phyloP scores from a whole-genome alignment of 768 basidiomycete genomes.

The Psilocybe tampanensis region DNA sequence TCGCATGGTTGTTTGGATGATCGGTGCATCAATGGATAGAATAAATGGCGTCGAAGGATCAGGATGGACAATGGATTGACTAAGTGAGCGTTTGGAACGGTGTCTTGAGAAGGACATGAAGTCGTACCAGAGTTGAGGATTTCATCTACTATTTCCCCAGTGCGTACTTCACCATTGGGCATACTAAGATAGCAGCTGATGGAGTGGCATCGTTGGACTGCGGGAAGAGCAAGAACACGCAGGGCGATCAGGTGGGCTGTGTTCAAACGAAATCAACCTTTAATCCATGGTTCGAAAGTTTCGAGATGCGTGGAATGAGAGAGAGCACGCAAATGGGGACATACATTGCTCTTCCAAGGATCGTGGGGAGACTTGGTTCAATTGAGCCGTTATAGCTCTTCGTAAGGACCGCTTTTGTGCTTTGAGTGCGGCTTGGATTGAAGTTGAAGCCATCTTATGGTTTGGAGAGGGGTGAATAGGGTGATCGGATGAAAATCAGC shows the following conservation, averaged over 20 bases:
- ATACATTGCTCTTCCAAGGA: slow-evolving; percentile 66
- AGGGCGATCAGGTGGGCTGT: slow-evolving; percentile 51
- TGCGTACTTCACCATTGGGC: slow-evolving; percentile 72
- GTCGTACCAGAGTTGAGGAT: slow-evolving; percentile 58
- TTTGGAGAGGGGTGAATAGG: background rate
- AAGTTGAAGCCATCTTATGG: background rate
- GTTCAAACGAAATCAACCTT: background rate
- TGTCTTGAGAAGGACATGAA: background rate
- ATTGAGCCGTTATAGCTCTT: slow-evolving; percentile 44
- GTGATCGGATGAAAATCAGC: background rate
- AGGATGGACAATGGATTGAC: background rate
- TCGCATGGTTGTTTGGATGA: background rate
- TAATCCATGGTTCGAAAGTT: background rate
- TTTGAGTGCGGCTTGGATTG: slow-evolving; percentile 28
- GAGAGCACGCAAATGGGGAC: slow-evolving; percentile 3
- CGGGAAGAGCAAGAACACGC: slow-evolving; percentile 50
- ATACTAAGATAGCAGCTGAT: slow-evolving; percentile 83
- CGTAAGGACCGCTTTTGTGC: slow-evolving; percentile 60
- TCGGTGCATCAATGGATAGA: background rate
- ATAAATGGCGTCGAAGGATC: background rate
- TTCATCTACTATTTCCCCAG: slow-evolving; percentile 47
- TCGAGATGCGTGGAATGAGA: background rate
- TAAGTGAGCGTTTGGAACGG: background rate
- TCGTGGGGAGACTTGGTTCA: slow-evolving; percentile 44
- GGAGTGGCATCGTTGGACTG: slow-evolving; percentile 47